Base-by-base conservation (phyloP, 2,329 filamentous ascomycete species). In the Fusarium stilboides region DNA sequence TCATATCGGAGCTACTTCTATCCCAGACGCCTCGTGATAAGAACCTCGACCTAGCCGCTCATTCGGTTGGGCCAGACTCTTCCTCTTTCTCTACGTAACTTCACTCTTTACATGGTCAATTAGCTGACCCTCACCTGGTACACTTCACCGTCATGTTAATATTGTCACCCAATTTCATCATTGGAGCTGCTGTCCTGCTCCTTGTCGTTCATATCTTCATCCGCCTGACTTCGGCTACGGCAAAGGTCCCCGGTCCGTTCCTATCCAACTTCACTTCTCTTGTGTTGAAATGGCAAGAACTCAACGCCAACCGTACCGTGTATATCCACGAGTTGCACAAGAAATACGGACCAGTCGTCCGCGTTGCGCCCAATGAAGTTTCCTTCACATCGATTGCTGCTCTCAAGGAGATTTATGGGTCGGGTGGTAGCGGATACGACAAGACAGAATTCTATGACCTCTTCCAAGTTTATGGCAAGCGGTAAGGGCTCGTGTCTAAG, bases 371-470 rank as follows among this genome's bases (percentile, higher is more conserved):
- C 0, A 83, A 84, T 62, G 88, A 91, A 76, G 85, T 88, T 5
- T 86, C 86, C 0, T 90, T 90, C 64, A 84, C 86, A 1, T 88
- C 86, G 3, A 77, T 81, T 10, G 80, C 82, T 10, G 88, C 86
- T 0, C 77, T 90, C 53, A 90, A 87, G 74, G 86, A 89, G 77
- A 90, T 90, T 45, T 91, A 91, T 76, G 84, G 84, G 68, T 86
- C 86, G 0, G 84, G 85, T 1, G 88, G 88, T 6, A 89, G 87
- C 72, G 88, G 88, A 24, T 91, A 87, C 73, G 87, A 91, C 73
- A 91, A 90, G 79, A 89, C 87, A 0, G 85, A 87, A 58, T 90
- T 90, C 69, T 91, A 91, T 71, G 79, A 88, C 64, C 76, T 91
- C 19, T 91, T 91, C 65, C 84, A 75, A 58, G 81, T 89, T 5